Evolutionary conservation across 805 yeast species (phyloP), one percentile per base, ranked within the genome.

Genomic region (Metschnikowia shivogae): DNA sequence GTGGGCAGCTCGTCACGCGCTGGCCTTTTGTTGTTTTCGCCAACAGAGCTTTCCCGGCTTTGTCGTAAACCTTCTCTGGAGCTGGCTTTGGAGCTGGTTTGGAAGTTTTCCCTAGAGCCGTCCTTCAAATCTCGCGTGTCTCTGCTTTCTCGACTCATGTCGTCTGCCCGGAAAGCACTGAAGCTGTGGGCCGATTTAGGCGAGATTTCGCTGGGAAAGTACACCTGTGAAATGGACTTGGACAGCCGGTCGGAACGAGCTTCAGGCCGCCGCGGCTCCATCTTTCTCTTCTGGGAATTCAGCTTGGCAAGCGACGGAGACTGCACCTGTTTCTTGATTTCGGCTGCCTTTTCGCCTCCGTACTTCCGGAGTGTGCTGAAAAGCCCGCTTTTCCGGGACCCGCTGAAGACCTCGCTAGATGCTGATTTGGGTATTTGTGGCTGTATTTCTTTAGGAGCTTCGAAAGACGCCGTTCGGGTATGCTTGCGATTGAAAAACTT

Each of bases 401-500:
- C 17, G 19, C 19, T 29, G 11, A 29, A n/a, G 13, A 29, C 34
- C 26, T 37, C 40, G 8, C 40, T 30, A 11, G 39, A 26, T 2
- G 24, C 34, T 2, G 40, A 37, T 26, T 37, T 37, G 33, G 40
- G 5, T 26, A 29, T n/a, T 20, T 28, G 40, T 19, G 34, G 40
- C 28, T 6, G 43, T 19, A 20, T 9, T 8, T 49, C 53, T 13
- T 44, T 43, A 24, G 27, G 32, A 13, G 53, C 42, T 34, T 50
- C 54, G 5, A 45, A 33, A 0, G 86, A 81, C 39, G 74, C 77
- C n/a, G 84, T 75, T 45, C 86, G 74, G 39, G 77, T 73, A 54
- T 82, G 88, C 49, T 82, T 76, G 51, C 85, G 70, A 12, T 39
- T 39, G 65, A 84, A 83, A 42, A 84, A 72, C 24, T 76, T 76